These are phyloP conservation scores for Kodamaea neixiangensis DNA, from an alignment of 805 yeast species.

Conservation along the genomic window DNA sequence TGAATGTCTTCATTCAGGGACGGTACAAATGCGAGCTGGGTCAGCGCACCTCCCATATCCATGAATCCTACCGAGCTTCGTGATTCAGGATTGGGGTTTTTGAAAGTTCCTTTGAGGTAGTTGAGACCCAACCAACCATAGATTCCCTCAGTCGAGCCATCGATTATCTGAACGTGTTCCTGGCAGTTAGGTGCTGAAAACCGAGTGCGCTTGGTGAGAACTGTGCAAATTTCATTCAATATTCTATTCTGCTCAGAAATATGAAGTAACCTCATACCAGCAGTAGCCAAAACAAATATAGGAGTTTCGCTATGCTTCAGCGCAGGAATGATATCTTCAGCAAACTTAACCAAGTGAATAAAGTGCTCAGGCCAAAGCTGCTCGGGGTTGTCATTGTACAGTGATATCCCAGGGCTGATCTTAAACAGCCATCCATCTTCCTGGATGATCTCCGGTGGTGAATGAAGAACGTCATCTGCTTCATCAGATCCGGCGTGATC, in stretches of 20 bases:
- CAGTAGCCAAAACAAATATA: conserved; percentile 88
- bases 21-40: conserved; percentile 94
- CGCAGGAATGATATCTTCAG: conserved; percentile 68
- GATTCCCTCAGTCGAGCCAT: conserved; percentile 92
- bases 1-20: conserved; percentile 56
- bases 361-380: conserved; percentile 75
- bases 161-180: conserved; percentile 79
- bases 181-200: conserved; percentile 63
- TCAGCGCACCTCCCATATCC: conserved; percentile 99
- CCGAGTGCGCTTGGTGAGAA: conserved; percentile 52
- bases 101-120: conserved; percentile 59
- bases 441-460: conserved; percentile 70
- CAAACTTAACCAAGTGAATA: conserved; percentile 62
- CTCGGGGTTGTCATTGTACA: conserved; percentile 51
- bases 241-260: conserved; percentile 53
- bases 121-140: conserved; percentile 96
- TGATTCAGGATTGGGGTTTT: background rate
- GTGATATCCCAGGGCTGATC: conserved; percentile 82
- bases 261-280: conserved; percentile 88
- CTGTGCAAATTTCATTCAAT: conserved; percentile 59
- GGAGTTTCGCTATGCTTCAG: conserved; percentile 70
- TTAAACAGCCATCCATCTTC: conserved; percentile 70
- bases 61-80: conserved; percentile 75
- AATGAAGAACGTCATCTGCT: conserved; percentile 39
- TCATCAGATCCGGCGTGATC: conserved; percentile 33